A percentile compares a stretch with the other conserved stretches of the same genome.
These are phyloP conservation scores for Cladophialophora immunda DNA, from an alignment of 2,329 filamentous ascomycete genomes.

Conservation along the genomic window DNA sequence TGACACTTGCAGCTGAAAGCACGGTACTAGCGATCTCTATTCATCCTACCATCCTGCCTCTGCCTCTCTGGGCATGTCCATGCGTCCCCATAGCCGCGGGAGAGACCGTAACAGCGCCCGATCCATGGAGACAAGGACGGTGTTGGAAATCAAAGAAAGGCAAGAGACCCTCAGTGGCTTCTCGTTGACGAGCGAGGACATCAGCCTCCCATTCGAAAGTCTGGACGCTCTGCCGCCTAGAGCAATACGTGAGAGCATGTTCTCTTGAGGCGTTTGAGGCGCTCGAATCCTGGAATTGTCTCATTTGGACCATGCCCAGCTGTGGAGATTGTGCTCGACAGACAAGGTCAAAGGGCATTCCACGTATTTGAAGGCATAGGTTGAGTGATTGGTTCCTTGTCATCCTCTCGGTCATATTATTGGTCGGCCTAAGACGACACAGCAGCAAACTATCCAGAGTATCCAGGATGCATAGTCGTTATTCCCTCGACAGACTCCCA, in stretches of 20 bases:
- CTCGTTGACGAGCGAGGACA: not conserved
- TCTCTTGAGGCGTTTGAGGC: not conserved
- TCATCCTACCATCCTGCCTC: not conserved
- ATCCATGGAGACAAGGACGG: too few relatives aligned
- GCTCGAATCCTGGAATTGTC: not conserved
- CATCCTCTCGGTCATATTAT: not conserved
- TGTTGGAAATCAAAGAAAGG: not conserved
- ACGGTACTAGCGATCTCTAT: not conserved
- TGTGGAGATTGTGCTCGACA: not conserved
- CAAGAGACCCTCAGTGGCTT: slow-evolving; percentile 1
- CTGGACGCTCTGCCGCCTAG: not conserved
- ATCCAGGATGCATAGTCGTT: not conserved
- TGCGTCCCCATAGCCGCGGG: not conserved
- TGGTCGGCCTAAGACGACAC: not conserved
- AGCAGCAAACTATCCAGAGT: not conserved
- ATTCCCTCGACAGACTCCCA: not conserved
- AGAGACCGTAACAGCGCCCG: not conserved
- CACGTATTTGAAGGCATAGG: not conserved
- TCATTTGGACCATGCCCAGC: not conserved
- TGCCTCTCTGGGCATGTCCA: not conserved
- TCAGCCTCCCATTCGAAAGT: not conserved
- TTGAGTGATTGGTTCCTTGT: not conserved
- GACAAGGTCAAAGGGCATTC: not conserved
- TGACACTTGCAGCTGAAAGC: not conserved
- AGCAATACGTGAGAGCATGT: not conserved